Base-by-base conservation (phyloP, 1,284 basidiomycete genomes). In the Ceratobasidium papillatum region DNA sequence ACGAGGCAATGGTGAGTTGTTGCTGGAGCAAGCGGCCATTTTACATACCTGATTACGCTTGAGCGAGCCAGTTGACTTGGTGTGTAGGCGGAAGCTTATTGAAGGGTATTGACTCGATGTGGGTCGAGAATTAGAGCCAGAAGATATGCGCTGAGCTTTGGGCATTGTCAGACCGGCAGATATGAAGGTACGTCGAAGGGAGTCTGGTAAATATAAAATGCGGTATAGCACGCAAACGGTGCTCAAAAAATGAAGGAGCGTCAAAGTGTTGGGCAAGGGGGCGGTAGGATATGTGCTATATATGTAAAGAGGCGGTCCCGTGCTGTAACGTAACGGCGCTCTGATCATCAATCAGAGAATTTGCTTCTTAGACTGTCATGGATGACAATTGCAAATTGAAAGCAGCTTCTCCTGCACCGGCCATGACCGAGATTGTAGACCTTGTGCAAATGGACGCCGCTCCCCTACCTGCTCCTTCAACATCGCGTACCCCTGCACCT, bases 11-110 rank as follows among this genome's bases (percentile, higher is more conserved):
- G 19, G 41, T 43, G 11, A 58, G 25, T 45, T 9, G 14, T 45
- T 25, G 41, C 27, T 27, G 1, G 1, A 32, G 47, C n/a, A 17
- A n/a, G 11, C 25, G 19, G 22, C 22, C 11, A 52, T n/a, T 9
- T 11, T 25, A 41, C 54, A 5, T 8, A 69, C 66, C 52, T 69
- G 66, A 38, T 69, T 58, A 25, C 66, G 66, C 38, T 41, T 41
- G 22, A 69, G 52, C 14, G 66, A 41, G 22, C n/a, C 45, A n/a
- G 47, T 12, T 12, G 64, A 49, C 51, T 45, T 56, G 25, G 51
- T 17, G 14, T 69, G 63, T 27, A 8, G 59, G 59, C 59, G 59
- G 25, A 52, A 52, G 51, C n/a, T 52, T 41, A 41, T 61, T 22
- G 34, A 19, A 22, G 59, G 34, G 12, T 36, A 41, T 43, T 36